Evolutionary conservation across 2,329 filamentous ascomycete species (phyloP), one percentile per base, ranked within the genome.

Genomic region (Aspergillus awamori): DNA sequence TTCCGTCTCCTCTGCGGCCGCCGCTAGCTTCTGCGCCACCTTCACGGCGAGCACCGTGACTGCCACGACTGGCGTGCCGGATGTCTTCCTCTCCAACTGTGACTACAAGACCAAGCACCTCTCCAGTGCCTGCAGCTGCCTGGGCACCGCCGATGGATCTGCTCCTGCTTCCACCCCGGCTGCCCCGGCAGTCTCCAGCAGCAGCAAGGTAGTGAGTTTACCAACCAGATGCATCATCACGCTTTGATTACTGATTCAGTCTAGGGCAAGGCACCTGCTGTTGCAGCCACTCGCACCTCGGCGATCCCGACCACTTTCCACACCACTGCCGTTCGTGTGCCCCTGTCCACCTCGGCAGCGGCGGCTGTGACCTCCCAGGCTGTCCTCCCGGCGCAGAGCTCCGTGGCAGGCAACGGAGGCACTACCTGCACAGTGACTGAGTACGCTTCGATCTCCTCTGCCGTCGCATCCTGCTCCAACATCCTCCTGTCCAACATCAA

Each of bases 401-500:
- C 57, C 20, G 20, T 49, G 17, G 53, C 48, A 10, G 64, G 62
- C 17, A 61, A 62, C 33, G 62, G 62, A 15, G 64, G 63, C 48
- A 63, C 63, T 8, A 63, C 69, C 33, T 71, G 69, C 63, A 64
- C 64, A 8, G 69, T 69, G 28, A 72, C 69, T 24, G 68, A 67
- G 47, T 74, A 70, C 41, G 69, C 65, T 17, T 66, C 74, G 28
- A 74, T 77, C 47, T 69, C 74, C 8, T 73, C 74, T 24, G 77
- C 75, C 13, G 74, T 77, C 6, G 71, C 72, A 4, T 72, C 75
- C 1, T 82, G 80, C 70, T 79, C 74, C 13, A 72, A 73, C 43
- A 81, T 82, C 47, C 72, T 74, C 3, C 70, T 82, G 10, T 72
- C 77, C 24, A 67, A 74, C 62, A 75, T 82, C 38, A 71, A 70